Conservation (phyloP, 2,329 filamentous ascomycete species). For the Didymella keratinophila region DNA sequence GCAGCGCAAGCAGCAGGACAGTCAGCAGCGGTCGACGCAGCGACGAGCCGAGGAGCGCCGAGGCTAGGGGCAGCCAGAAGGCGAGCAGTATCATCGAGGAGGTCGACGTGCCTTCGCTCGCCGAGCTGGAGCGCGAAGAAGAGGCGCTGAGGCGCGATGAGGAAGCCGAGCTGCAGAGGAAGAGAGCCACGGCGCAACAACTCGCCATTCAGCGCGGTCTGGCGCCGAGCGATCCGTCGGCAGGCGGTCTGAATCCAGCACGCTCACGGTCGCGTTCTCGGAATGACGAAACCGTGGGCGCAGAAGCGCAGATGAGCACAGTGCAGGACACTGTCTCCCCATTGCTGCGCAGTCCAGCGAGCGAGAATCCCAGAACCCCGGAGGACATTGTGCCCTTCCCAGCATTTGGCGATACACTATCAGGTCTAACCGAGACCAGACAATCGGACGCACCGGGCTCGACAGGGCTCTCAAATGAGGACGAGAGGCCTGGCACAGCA, state of each 20-base stretch:
- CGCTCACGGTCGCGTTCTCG: too few relatives aligned
- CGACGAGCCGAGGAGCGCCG: constrained; percentile 1
- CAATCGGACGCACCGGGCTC: background rate
- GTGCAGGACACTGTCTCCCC: background rate
- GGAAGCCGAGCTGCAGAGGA: constrained; percentile 62
- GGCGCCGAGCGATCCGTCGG: constrained; percentile 22
- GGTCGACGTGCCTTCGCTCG: constrained; percentile 55
- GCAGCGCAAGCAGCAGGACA: constrained; percentile 2
- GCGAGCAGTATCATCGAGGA: constrained; percentile 3
- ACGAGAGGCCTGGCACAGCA: constrained; percentile 2
- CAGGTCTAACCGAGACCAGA: background rate
- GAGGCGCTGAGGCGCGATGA: constrained; percentile 62
- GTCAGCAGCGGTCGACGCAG: constrained; percentile 3
- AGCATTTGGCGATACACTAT: constrained; percentile 29
- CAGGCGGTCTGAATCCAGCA: too few relatives aligned
- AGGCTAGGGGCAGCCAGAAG: background rate
- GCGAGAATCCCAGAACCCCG: constrained; percentile 20
- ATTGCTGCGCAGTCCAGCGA: constrained; percentile 3
- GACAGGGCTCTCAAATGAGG: too few relatives aligned
- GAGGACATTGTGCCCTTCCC: constrained; percentile 31
- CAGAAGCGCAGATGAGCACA: background rate
- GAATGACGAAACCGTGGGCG: too few relatives aligned
- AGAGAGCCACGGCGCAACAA: constrained; percentile 62
- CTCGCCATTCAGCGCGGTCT: constrained; percentile 65
- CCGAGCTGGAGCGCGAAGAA: constrained; percentile 66